Base-by-base conservation (phyloP, 2,329 filamentous ascomycete genomes). In the Verticillium isaacii region DNA sequence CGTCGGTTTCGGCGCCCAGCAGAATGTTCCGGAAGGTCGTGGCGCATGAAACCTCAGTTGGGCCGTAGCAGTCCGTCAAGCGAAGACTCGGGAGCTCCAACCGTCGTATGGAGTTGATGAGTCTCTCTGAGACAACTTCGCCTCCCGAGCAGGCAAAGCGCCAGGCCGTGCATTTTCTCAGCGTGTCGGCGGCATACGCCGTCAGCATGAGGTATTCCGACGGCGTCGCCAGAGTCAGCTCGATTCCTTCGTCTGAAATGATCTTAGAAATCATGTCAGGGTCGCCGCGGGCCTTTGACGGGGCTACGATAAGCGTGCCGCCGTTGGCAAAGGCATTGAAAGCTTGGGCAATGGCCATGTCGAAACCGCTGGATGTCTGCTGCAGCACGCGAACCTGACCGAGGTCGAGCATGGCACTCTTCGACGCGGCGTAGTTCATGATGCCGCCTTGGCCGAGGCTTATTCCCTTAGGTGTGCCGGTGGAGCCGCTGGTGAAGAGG, bases 381-480 rank as follows among this genome's bases (percentile, higher is more conserved):
- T 79, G 76, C 2, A 80, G 68, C 0, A 75, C 69, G 0, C 41
- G 41, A 1, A 50, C 41, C 19, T 50, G 41, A 23, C 41, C 41
- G 9, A 50, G 41, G 5, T n/a, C 41, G 41, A 50, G 63, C 65
- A 25, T 73, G 73, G 2, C 65, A 61, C 29, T 56, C 54, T 50
- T 50, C 12, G 41, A 50, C 19, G 41, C 32, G 32, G 8, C 62
- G 32, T 68, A 62, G 62, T 74, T 74, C 6, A 65, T 52, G 4
- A 79, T 61, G 29, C 65, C 68, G 3, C 56, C 57, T 58, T 78
- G 74, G 0, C 54, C 62, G 9, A 79, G 63, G 1, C 71, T 52
- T 19, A 81, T 73, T 6, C 78, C 78, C 66, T 82, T 82, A 2
- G 80, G 79, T 0, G 54, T 69, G 50, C 73, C 69, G 8, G 75